Evolutionary conservation across 352 stramenopile species (phyloP).

Genomic region (Lagenidium sp.): DNA sequence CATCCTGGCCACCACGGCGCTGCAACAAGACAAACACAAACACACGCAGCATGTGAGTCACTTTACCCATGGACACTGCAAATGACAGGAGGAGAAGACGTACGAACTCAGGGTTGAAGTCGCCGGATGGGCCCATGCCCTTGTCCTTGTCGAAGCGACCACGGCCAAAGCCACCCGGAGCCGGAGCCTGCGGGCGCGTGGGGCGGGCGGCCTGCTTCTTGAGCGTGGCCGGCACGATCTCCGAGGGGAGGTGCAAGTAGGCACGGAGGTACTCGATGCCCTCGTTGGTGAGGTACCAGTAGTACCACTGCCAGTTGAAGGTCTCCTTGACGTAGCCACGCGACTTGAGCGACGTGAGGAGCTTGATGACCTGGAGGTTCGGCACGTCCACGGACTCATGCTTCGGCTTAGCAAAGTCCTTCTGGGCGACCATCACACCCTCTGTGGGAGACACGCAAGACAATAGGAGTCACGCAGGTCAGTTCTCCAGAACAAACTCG

Average conservation of each 20-base stretch:
- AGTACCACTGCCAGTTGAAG: conserved; percentile 99
- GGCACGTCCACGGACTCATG: conserved; percentile 97
- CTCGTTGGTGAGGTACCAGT: conserved; percentile 99
- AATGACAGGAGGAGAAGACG: conserved; percentile 14
- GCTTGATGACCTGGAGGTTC: conserved; percentile 98
- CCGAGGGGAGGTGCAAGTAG: conserved; percentile 96
- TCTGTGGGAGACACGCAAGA: too few relatives aligned
- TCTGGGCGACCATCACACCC: conserved; percentile 88
- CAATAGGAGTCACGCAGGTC: conserved; percentile 2
- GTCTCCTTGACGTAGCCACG: conserved; percentile 97
- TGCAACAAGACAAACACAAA: conserved; percentile 8
- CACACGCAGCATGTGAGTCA: too few relatives aligned
- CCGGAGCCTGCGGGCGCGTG: conserved; percentile 68
- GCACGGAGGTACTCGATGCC: conserved; percentile 98
- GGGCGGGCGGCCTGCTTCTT: conserved; percentile 93
- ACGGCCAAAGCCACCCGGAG: conserved; percentile 69
- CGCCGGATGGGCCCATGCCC: conserved; percentile 77
- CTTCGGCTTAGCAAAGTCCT: conserved; percentile 83
- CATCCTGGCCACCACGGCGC: conserved; percentile 71
- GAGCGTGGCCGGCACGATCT: conserved; percentile 98
- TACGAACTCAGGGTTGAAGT: conserved; percentile 88
- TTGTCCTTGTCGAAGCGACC: conserved; percentile 88
- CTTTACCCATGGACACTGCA: too few relatives aligned
- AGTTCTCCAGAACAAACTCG: too few relatives aligned
- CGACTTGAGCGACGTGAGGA: conserved; percentile 98